These are phyloP conservation scores for Penicillium sp. DNA, from an alignment of 2,329 filamentous ascomycete genomes.

Conservation along the genomic window DNA sequence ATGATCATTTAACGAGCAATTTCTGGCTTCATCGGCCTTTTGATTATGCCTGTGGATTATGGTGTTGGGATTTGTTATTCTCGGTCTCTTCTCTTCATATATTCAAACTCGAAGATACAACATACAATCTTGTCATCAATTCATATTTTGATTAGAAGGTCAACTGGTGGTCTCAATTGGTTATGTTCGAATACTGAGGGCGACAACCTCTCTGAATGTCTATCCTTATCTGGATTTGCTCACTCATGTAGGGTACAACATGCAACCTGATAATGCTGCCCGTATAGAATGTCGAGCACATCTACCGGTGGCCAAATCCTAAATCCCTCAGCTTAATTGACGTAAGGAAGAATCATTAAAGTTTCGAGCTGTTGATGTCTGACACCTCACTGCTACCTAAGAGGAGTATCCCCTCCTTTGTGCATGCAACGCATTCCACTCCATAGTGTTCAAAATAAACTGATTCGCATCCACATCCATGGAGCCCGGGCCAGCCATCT, in stretches of 20 bases:
- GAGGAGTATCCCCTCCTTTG: too few species aligned
- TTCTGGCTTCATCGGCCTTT: neutral
- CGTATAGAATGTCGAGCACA: too few species aligned
- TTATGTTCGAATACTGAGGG: neutral
- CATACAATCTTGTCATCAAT: neutral
- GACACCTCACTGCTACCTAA: too few species aligned
- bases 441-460: too few species aligned
- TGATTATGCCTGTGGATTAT: neutral
- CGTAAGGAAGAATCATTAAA: too few species aligned
- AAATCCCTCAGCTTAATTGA: too few species aligned
- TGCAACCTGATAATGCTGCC: too few species aligned
- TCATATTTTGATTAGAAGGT: neutral
- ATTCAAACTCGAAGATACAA: neutral
- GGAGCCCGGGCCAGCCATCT: too few species aligned
- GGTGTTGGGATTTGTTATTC: neutral
- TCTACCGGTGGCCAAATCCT: too few species aligned
- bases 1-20: neutral
- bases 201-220: neutral
- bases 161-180: neutral
- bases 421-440: too few species aligned
- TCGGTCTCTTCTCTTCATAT: slow-evolving; percentile 3
- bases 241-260: neutral
- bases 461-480: too few species aligned
- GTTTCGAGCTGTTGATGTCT: too few species aligned
- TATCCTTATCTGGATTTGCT: neutral